Evolutionary conservation across 768 basidiomycete genomes (phyloP).

Genomic region (Russula compacta): DNA sequence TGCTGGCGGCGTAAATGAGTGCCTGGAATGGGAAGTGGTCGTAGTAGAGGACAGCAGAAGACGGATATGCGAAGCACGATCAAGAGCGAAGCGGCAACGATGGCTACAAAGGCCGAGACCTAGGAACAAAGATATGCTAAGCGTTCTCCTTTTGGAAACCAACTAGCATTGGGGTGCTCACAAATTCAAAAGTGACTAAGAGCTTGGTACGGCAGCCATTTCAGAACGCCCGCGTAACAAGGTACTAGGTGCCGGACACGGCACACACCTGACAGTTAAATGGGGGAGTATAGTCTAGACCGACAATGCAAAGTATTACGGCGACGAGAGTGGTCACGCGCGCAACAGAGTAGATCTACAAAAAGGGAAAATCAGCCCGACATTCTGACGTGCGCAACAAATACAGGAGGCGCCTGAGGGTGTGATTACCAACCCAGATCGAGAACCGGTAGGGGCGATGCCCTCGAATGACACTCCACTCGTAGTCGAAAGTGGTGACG

Average conservation of each 20-base stretch:
- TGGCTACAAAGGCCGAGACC: neutral
- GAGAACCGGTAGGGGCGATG: neutral
- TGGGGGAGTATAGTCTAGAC: neutral
- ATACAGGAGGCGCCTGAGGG: neutral
- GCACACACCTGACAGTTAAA: neutral
- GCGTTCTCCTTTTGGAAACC: neutral
- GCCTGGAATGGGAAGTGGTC: too few species aligned
- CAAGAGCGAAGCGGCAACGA: neutral
- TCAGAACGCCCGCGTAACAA: neutral
- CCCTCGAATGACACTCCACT: neutral
- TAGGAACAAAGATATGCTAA: neutral
- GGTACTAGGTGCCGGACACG: neutral
- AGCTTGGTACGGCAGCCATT: neutral
- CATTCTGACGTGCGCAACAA: neutral
- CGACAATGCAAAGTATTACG: neutral
- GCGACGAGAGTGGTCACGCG: neutral
- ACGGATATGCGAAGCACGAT: conserved; percentile 12
- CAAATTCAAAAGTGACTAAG: neutral
- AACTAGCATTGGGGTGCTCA: neutral
- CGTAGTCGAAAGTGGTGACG: too few species aligned
- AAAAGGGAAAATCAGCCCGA: neutral
- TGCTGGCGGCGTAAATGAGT: neutral
- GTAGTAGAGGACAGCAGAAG: neutral
- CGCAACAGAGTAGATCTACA: neutral
- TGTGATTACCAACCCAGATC: neutral